phyloP scores from a whole-genome alignment of 208 protist genomes.

The Histomonas meleagridis region DNA sequence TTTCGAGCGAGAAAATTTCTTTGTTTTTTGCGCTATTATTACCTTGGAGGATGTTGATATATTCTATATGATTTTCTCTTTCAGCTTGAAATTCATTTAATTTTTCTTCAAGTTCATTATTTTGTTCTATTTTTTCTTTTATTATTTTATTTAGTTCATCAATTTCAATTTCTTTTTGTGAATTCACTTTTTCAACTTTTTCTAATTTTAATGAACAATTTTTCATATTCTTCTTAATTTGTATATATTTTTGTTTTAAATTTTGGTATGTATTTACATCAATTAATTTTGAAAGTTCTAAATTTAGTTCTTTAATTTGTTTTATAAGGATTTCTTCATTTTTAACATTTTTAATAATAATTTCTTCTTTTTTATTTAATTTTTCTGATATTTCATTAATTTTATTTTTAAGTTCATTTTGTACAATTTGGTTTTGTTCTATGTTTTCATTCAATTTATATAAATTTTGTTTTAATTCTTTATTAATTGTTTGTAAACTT shows the following conservation, averaged over 20 bases:
- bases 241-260: not conserved
- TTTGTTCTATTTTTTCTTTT: not conserved
- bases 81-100: not conserved
- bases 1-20: not conserved
- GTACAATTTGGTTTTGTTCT: not conserved
- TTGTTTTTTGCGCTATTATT: not conserved
- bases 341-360: not conserved
- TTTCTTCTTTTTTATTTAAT: not conserved
- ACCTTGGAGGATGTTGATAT: not conserved
- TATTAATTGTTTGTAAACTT: not conserved
- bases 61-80: not conserved
- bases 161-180: not conserved
- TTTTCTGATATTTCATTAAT: not conserved
- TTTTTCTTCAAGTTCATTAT: not conserved
- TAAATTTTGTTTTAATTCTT: not conserved
- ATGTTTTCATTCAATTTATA: not conserved
- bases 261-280: not conserved
- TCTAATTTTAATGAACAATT: not conserved
- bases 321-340: not conserved
- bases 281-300: not conserved
- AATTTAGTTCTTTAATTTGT: not conserved
- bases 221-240: not conserved
- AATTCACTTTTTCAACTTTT: not conserved
- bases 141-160: not conserved
- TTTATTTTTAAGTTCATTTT: not conserved